Conservation (phyloP, 116 monocot species). For the Thalassia testudinum region DNA sequence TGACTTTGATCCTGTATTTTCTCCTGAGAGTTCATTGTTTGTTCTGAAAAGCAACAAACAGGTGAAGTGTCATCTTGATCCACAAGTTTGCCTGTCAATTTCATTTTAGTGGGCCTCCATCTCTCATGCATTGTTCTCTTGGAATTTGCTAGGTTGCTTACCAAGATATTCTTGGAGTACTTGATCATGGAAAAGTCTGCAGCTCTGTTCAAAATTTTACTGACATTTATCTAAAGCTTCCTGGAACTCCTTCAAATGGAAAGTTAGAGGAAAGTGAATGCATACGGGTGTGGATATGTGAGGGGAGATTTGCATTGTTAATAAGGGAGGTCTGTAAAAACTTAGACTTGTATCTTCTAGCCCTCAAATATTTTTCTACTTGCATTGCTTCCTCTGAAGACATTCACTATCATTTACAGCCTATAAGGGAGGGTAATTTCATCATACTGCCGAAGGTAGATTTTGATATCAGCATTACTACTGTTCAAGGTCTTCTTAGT, state of each 20-base stretch:
- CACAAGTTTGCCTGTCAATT: background rate
- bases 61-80: conserved; percentile 19
- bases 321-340: conserved; percentile 93
- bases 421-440: conserved; percentile 92
- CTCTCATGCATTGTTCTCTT: background rate
- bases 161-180: conserved; percentile 83
- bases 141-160: conserved; percentile 43
- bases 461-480: conserved; percentile 96
- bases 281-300: conserved; percentile 96
- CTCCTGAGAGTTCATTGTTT: conserved; percentile 98
- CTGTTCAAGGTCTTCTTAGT: conserved; percentile 90
- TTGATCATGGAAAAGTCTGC: conserved; percentile 77
- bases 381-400: too few species aligned
- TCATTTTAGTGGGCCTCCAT: too few species aligned
- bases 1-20: conserved; percentile 99
- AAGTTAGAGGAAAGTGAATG: conserved; percentile 78
- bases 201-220: conserved; percentile 93
- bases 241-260: conserved; percentile 70
- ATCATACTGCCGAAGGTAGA: conserved; percentile 96
- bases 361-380: too few species aligned
- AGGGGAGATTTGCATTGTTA: conserved; percentile 94
- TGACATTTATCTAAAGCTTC: conserved; percentile 85
- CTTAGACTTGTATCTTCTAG: background rate
- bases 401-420: conserved; percentile 19
- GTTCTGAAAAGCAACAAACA: conserved; percentile 91